Percentiles rank a stretch among this genome's conserved stretches.
These are phyloP conservation scores for Phoenix dactylifera DNA, from an alignment of 176 grass and related monocot species.

Conservation along the genomic window DNA sequence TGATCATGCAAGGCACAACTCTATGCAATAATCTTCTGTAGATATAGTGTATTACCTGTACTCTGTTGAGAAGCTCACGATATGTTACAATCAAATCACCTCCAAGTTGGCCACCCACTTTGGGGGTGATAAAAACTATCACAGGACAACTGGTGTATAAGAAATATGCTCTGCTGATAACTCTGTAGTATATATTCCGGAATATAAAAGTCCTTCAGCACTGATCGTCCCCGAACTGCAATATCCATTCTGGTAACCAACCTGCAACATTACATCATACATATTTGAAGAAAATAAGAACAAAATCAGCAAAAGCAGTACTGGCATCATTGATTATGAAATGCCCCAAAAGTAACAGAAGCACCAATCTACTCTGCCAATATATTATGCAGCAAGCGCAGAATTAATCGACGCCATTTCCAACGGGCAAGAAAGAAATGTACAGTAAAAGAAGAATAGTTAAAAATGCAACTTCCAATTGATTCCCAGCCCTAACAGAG, in stretches of 20 bases:
- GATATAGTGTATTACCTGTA: slow-evolving; percentile 37
- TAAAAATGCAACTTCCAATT: too few relatives aligned
- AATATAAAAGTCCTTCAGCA: slow-evolving; percentile 64
- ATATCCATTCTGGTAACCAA: slow-evolving; percentile 31
- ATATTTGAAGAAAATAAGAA: background rate
- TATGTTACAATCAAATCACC: slow-evolving; percentile 54
- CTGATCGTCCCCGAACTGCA: slow-evolving; percentile 17
- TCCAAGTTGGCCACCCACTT: slow-evolving; percentile 90
- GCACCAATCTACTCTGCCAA: too few relatives aligned
- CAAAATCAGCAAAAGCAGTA: background rate
- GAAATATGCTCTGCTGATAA: slow-evolving; percentile 27
- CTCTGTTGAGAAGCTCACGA: slow-evolving; percentile 63
- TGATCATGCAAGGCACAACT: too few relatives aligned
- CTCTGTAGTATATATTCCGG: slow-evolving; percentile 59
- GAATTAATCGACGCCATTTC: too few relatives aligned
- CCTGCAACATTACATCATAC: slow-evolving; percentile 27
- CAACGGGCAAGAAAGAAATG: too few relatives aligned
- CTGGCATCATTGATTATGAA: background rate
- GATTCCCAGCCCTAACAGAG: too few relatives aligned
- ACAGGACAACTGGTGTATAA: slow-evolving; percentile 56
- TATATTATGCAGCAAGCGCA: too few relatives aligned
- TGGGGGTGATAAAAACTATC: slow-evolving; percentile 80
- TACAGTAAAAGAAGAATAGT: too few relatives aligned
- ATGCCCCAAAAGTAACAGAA: too few relatives aligned
- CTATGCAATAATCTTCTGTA: too few relatives aligned